Base-by-base conservation (phyloP, 495 filamentous ascomycete genomes). In the Aspergillus sparsus region DNA sequence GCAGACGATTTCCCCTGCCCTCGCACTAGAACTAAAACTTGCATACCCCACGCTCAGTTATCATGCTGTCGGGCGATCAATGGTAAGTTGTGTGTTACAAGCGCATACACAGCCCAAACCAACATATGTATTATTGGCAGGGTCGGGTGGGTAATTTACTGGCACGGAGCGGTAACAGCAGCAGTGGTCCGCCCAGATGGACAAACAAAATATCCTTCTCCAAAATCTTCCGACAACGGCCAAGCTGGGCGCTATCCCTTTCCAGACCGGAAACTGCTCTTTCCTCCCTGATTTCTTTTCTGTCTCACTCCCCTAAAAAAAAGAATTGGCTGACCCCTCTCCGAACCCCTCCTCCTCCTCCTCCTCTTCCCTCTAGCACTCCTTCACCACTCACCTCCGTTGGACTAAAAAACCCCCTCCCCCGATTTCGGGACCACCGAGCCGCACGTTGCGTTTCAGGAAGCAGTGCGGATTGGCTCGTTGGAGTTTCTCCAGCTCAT, bases 141-240 rank as follows among this genome's bases (percentile, higher is more conserved):
- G 57, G 44, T 50, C 51, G 61, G 55, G 58, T 67, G 58, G 61
- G 61, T 63, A 53, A 62, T 33, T 57, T 53, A 60, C 65, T 61
- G 64, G 64, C 61, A 67, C 64, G 64, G 64, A 67, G 61, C 65
- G 47, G 52, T 55, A 61, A 36, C 50, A 53, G 49, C 33, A 11
- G 16, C 50, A 42, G 45, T 36, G 41, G 61, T 60, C 62, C 57
- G 62, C 62, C 52, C 57, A 57, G 56, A 54, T 53, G 49, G 39
- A 53, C 57, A 60, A 51, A 9, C 32, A 12, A 51, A 33, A 27
- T 27, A 27, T 41, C 37, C 21, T 13, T 10, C 27, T 51, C 44
- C 45, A 34, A 51, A 21, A 16, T n/a, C 49, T 70, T 67, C 73
- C 73, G 73, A 74, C 71, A 74, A 73, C 72, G 71, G 73, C 66